These are phyloP conservation scores for Morella rubra DNA, from an alignment of 306 rosid genomes.

Conservation along the genomic window DNA sequence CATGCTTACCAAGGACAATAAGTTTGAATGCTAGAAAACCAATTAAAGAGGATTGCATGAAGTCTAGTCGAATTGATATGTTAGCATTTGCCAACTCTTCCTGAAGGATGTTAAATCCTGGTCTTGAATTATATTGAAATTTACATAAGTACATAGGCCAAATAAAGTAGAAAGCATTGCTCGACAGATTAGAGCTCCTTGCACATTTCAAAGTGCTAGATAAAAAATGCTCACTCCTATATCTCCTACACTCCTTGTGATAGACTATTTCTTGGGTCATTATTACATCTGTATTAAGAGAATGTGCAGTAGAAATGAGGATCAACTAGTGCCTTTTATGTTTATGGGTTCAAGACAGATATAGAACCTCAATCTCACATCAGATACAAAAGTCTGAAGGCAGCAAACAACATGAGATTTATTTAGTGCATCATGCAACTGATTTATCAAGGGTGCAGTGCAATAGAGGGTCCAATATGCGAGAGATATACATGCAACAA, in stretches of 20 bases:
- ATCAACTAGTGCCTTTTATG: background rate
- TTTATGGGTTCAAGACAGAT: conserved; percentile 11
- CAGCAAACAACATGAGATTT: conserved; percentile 13
- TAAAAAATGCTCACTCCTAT: background rate
- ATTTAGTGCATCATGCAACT: conserved; percentile 7
- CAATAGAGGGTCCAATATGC: conserved; percentile 9
- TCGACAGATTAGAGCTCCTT: background rate
- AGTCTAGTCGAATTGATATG: background rate
- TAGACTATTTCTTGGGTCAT: background rate
- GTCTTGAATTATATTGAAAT: background rate
- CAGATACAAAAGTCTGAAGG: conserved; percentile 11
- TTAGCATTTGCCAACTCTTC: background rate
- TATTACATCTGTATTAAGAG: background rate
- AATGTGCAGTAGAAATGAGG: background rate
- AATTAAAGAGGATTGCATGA: background rate
- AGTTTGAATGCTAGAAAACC: conserved; percentile 3
- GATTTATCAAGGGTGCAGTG: background rate
- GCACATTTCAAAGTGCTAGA: conserved; percentile 8
- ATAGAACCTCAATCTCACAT: conserved; percentile 18
- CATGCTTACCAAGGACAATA: conserved; percentile 19
- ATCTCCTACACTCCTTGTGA: background rate
- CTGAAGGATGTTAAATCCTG: background rate
- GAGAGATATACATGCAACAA: conserved; percentile 25
- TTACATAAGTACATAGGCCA: background rate
- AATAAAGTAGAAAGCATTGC: background rate